Base-by-base conservation (phyloP, 768 basidiomycete genomes). In the Pisolithus marmoratus region DNA sequence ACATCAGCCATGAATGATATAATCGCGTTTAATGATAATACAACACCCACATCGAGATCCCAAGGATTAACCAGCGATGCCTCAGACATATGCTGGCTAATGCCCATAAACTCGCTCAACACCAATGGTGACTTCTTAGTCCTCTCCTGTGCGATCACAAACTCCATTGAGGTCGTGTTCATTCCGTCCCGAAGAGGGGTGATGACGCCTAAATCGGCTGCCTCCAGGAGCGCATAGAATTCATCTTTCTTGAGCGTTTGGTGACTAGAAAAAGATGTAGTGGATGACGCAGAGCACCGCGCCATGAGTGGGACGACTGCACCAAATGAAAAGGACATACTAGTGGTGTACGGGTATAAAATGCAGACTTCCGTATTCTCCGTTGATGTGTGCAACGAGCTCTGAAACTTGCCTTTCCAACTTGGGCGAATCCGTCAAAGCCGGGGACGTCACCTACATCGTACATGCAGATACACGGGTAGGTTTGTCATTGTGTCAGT, bases 141-240 rank as follows among this genome's bases (percentile, higher is more conserved):
- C 60, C 76, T 77, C 59, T 88, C 82, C 70, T 99, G 95, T 31
- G 94, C 93, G 55, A 98, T 88, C 26, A 95, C 88, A 68, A 94
- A 97, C 70, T 98, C 95, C 93, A 96, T 95, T 48, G 85, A 87
- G 0, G 94, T 96, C 14, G 95, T 97, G 76, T 99, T 99, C 96
- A 98, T 98, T 6, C 95, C 96, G 63, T 99, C 95, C 31, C 95
- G 83, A 7, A 97, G 77, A 1, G 94, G 92, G 0, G 95, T 97
- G 68, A 97, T 95, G 38, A 98, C 85, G 15, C 87, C 95, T 12
- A 98, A 78, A 65, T 97, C 94, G 6, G 95, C 94, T 4, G 91
- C 94, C 50, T 84, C 85, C 36, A 99, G 75, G 12, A 99, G 78
- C 0, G 93, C 95, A 69, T 97, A 97, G 69, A 96, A 99, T 66